phyloP scores from a whole-genome alignment of 2,329 filamentous ascomycete genomes.

The Phyllosticta capitalensis region DNA sequence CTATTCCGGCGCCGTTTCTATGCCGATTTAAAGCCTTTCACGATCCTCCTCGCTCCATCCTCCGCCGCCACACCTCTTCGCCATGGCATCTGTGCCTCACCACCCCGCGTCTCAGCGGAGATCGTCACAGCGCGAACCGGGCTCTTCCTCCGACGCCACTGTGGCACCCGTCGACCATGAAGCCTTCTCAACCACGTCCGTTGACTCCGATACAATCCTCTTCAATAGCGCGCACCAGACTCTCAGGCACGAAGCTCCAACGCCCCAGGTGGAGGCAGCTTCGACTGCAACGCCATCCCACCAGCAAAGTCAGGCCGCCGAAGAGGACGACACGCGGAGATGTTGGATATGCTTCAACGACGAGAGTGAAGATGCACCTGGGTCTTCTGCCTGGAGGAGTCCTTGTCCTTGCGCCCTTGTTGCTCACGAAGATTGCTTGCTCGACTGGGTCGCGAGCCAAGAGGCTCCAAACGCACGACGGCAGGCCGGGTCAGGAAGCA shows the following conservation, averaged over 20 bases:
- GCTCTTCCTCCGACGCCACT: slow-evolving; percentile 15
- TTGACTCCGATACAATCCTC: slow-evolving; percentile 38
- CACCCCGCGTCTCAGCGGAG: slow-evolving; percentile 27
- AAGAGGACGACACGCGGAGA: slow-evolving; percentile 37
- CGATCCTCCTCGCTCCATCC: neutral
- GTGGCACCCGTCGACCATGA: slow-evolving; percentile 22
- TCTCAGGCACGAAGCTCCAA: neutral
- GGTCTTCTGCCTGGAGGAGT: slow-evolving; percentile 63
- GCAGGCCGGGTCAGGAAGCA: slow-evolving; percentile 36
- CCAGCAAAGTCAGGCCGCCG: slow-evolving; percentile 12
- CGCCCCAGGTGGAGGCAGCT: slow-evolving; percentile 7
- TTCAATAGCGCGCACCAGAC: slow-evolving; percentile 23
- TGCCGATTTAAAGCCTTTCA: neutral
- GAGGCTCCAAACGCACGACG: slow-evolving; percentile 52
- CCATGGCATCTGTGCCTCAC: slow-evolving; percentile 35
- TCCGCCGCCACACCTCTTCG: neutral
- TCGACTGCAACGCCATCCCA: slow-evolving; percentile 11
- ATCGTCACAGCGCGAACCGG: slow-evolving; percentile 15
- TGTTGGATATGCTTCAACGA: slow-evolving; percentile 65
- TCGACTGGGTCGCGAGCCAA: slow-evolving; percentile 89
- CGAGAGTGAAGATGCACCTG: slow-evolving; percentile 53
- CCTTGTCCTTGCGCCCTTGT: slow-evolving; percentile 86
- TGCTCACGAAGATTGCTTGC: slow-evolving; percentile 80
- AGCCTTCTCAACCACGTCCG: slow-evolving; percentile 29
- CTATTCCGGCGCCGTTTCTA: neutral